Conservation (phyloP, 2,329 filamentous ascomycete species). For the Xenoacremonium recifei region DNA sequence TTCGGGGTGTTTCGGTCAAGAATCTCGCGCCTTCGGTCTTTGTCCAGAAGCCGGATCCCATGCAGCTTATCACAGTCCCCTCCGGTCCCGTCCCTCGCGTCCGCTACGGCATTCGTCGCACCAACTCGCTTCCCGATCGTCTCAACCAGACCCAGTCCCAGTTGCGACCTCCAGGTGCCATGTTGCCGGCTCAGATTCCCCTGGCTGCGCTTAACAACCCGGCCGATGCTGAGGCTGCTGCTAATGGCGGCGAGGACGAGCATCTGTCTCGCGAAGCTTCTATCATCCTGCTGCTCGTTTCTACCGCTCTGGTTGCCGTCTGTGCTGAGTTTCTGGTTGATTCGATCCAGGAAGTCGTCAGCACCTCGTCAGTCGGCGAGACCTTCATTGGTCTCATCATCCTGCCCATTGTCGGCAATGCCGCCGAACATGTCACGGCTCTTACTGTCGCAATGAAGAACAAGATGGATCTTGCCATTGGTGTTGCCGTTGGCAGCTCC, state of each 20-base stretch:
- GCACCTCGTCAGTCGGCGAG: slow-evolving; percentile 55
- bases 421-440: slow-evolving; percentile 70
- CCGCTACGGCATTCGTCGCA: slow-evolving; percentile 66
- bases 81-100: slow-evolving; percentile 54
- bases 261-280: slow-evolving; percentile 56
- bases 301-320: slow-evolving; percentile 63
- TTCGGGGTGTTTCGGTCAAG: slow-evolving; percentile 63
- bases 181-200: slow-evolving; percentile 48
- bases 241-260: slow-evolving; percentile 38
- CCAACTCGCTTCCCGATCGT: slow-evolving; percentile 71
- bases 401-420: slow-evolving; percentile 71
- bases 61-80: slow-evolving; percentile 25
- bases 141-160: slow-evolving; percentile 48
- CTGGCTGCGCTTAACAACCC: slow-evolving; percentile 33
- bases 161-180: slow-evolving; percentile 47
- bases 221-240: slow-evolving; percentile 27
- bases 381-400: slow-evolving; percentile 72
- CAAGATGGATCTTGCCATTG: slow-evolving; percentile 74
- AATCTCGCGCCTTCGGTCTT: slow-evolving; percentile 73
- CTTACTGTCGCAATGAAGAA: slow-evolving; percentile 71
- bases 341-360: slow-evolving; percentile 63
- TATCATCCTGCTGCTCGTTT: slow-evolving; percentile 59
- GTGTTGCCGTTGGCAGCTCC: slow-evolving; percentile 67
- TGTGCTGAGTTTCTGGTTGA: slow-evolving; percentile 71
- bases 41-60: slow-evolving; percentile 39